Conservation (phyloP, 2,329 filamentous ascomycete species). For the Verticillium zaregamsianum region DNA sequence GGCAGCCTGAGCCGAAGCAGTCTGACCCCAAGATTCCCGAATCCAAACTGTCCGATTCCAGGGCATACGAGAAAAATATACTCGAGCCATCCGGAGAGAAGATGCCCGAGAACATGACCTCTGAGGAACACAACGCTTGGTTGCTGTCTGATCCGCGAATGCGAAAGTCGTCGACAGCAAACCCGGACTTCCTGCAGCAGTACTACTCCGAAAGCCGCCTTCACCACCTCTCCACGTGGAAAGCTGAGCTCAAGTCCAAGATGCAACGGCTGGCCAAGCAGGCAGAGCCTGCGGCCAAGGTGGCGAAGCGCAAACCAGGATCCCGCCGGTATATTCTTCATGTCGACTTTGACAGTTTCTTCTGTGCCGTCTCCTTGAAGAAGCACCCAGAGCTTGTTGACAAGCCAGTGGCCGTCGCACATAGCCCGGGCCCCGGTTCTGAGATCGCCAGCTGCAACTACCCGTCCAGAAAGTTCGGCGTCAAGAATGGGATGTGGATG, state of each 20-base stretch:
- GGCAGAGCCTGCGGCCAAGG: conserved; percentile 44
- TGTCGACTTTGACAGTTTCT: conserved; percentile 98
- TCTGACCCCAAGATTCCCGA: background rate
- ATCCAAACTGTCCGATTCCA: background rate
- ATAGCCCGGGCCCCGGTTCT: conserved; percentile 78
- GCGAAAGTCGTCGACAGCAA: conserved; percentile 83
- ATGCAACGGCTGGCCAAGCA: conserved; percentile 78
- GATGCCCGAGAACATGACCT: conserved; percentile 64
- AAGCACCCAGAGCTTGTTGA: conserved; percentile 69
- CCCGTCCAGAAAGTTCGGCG: conserved; percentile 74
- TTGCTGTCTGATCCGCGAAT: conserved; percentile 81
- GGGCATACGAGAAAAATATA: background rate
- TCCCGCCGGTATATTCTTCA: conserved; percentile 82
- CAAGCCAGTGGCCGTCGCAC: conserved; percentile 84
- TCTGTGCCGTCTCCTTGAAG: conserved; percentile 85
- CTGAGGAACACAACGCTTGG: conserved; percentile 88
- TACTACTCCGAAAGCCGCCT: conserved; percentile 93
- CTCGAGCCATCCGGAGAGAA: conserved; percentile 4
- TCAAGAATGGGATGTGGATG: conserved; percentile 99
- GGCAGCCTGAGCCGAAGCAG: background rate
- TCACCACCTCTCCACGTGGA: conserved; percentile 95
- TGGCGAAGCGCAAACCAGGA: conserved; percentile 51
- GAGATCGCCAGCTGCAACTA: conserved; percentile 99
- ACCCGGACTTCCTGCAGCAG: conserved; percentile 89
- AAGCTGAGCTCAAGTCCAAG: conserved; percentile 85